Conservation (phyloP, 352 stramenopile species). For the Globisporangium paroecandrum region DNA sequence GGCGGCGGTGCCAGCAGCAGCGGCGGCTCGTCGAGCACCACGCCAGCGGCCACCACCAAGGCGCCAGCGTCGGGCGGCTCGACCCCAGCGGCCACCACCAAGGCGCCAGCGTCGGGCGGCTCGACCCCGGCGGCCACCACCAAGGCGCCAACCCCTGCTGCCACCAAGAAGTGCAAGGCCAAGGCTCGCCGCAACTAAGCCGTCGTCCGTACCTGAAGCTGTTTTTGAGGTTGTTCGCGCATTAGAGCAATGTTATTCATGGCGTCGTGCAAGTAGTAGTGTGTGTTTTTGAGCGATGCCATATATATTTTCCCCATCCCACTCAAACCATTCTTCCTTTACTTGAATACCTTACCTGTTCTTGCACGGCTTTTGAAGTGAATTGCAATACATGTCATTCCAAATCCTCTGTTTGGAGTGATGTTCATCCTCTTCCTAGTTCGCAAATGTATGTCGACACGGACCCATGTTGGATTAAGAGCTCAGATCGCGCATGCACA, state of each 20-base stretch:
- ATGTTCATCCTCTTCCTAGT: too few relatives aligned
- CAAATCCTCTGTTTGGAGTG: too few relatives aligned
- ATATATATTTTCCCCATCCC: neutral
- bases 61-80: conserved; percentile 8
- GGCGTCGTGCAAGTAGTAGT: neutral
- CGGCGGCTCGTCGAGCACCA: neutral
- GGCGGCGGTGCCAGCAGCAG: conserved; percentile 18
- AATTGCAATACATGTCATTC: too few relatives aligned
- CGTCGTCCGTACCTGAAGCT: neutral
- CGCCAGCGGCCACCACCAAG: conserved; percentile 10
- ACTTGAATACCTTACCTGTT: too few relatives aligned
- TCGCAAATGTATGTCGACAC: too few relatives aligned
- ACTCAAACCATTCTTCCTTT: neutral
- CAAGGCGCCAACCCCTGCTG: conserved; percentile 12
- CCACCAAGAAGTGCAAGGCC: conserved; percentile 19
- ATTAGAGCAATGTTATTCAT: conserved; percentile 11
- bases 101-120: conserved; percentile 4
- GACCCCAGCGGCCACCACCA: conserved; percentile 13
- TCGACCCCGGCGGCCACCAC: conserved; percentile 13
- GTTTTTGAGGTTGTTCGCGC: neutral
- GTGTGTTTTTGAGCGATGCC: neutral
- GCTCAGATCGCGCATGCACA: too few relatives aligned
- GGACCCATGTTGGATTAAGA: too few relatives aligned
- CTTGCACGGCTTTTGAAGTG: too few relatives aligned
- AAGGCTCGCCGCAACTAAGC: conserved; percentile 19